Base-by-base conservation (phyloP, 2,329 filamentous ascomycete species). In the Diaporthe caulivora region DNA sequence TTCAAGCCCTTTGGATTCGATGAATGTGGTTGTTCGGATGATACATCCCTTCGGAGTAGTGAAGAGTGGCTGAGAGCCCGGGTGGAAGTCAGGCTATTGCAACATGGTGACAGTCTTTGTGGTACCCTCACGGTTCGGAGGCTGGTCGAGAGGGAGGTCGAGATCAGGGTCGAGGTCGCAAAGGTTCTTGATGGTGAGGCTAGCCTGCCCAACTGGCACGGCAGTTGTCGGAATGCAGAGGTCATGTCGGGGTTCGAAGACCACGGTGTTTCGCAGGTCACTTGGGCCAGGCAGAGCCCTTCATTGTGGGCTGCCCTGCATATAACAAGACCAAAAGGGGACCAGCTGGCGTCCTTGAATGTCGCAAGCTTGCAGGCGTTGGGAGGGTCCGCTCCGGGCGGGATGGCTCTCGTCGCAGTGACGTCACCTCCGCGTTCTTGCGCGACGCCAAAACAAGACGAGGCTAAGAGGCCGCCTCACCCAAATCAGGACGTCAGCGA, bases 1-100 rank as follows among this genome's bases (percentile, higher is more conserved):
- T 83, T 80, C 7, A 83, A 77, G 37, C 79, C 79, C 60, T 81
- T 80, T 31, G 81, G 81, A 40, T 80, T 79, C 24, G 81, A 68
- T 31, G 77, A 74, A 67, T 77, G 80, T 26, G 80, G 79, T 65
- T 80, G 80, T 58, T 78, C 76, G 11, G 78, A 79, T 42, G 68
- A 74, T 21, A 76, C 34, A 64, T 78, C 70, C 65, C 70, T 26
- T 44, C 37, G 29, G 65, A 40, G 10, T 15, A 51, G 15, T 15
- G 64, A 21, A 5, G 73, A 26, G 11, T 44, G 13, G 51, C 60
- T 67, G 68, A 77, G 21, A 49, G 34, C 11, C 34, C 65, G 26
- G 53, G 13, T 26, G n/a, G 24, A 1, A 44, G 6, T 34, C 6
- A n/a, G 21, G 37, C 7, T 21, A 64, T 10, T 18, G 21, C 24